Percentiles rank a stretch among this genome's conserved stretches.
phyloP scores from a whole-genome alignment of 352 stramenopile genomes.

The Pythium phragmiticola region DNA sequence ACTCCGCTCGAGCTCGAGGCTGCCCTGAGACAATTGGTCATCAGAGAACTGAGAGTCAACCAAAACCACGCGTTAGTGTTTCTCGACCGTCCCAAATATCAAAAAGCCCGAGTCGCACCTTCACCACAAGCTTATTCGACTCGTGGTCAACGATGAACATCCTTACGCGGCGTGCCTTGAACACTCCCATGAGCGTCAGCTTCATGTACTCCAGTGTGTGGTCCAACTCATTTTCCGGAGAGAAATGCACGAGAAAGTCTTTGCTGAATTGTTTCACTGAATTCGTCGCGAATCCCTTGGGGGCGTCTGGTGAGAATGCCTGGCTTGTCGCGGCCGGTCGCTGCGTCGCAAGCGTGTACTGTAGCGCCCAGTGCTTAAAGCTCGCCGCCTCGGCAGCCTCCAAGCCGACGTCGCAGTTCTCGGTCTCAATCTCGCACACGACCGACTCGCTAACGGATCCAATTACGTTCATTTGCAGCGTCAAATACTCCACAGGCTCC shows the following conservation, averaged over 20 bases:
- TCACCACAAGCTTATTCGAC: conserved; percentile 44
- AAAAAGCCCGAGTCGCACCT: conserved; percentile 35
- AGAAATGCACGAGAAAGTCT: conserved; percentile 71
- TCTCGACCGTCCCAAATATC: not conserved
- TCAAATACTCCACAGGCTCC: conserved; percentile 62
- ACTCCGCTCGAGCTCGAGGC: conserved; percentile 34
- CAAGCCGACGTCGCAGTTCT: conserved; percentile 35
- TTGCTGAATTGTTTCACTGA: conserved; percentile 76
- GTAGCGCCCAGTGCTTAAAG: conserved; percentile 72
- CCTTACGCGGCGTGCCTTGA: conserved; percentile 53
- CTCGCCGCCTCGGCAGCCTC: conserved; percentile 62
- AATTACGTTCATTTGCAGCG: conserved; percentile 47
- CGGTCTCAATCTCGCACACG: conserved; percentile 35
- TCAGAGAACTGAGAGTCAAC: conserved; percentile 49
- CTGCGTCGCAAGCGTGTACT: conserved; percentile 53
- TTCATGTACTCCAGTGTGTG: conserved; percentile 74
- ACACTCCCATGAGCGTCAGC: conserved; percentile 50
- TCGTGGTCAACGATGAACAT: conserved; percentile 61
- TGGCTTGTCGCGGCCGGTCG: conserved; percentile 29
- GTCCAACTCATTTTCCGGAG: conserved; percentile 74
- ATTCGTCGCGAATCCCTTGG: conserved; percentile 49
- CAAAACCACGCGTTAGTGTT: not conserved
- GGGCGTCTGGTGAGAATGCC: conserved; percentile 29
- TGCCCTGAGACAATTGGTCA: conserved; percentile 44
- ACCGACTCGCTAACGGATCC: conserved; percentile 11